Conservation (phyloP, 2,329 filamentous ascomycete species). For the Trichoderma pleuroti region DNA sequence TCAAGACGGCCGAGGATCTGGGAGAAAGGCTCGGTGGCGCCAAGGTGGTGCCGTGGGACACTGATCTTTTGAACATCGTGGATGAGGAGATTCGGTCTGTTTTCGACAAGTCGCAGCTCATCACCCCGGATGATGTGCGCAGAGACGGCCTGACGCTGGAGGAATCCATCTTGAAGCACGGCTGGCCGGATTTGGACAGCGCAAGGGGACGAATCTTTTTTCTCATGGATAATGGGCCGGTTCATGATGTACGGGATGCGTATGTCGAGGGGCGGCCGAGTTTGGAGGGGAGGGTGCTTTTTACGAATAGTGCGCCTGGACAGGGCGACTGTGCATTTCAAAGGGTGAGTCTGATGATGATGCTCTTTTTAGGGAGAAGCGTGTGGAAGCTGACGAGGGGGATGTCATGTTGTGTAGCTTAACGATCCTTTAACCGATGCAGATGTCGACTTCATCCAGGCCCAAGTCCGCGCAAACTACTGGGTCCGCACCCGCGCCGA, state of each 20-base stretch:
- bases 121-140: constrained; percentile 47
- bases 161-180: constrained; percentile 41
- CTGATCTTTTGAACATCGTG: constrained; percentile 39
- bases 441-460: constrained; percentile 39
- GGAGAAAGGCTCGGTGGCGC: constrained; percentile 31
- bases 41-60: constrained; percentile 42
- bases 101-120: constrained; percentile 38
- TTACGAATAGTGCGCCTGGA: constrained; percentile 47
- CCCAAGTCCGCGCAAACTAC: constrained; percentile 44
- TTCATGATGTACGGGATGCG: constrained; percentile 35
- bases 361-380: background rate
- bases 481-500: constrained; percentile 49
- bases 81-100: constrained; percentile 47
- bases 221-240: constrained; percentile 48
- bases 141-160: constrained; percentile 41
- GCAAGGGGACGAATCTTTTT: constrained; percentile 46
- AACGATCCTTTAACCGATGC: constrained; percentile 39
- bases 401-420: constrained; percentile 30
- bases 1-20: constrained; percentile 38
- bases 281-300: constrained; percentile 44
- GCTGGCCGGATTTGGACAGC: constrained; percentile 46
- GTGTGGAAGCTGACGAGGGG: background rate
- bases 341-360: constrained; percentile 28
- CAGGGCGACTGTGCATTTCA: constrained; percentile 46
- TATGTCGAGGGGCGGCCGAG: constrained; percentile 35